Conservation (phyloP, 768 basidiomycete genomes). For the Xerocomus spinulosus region DNA sequence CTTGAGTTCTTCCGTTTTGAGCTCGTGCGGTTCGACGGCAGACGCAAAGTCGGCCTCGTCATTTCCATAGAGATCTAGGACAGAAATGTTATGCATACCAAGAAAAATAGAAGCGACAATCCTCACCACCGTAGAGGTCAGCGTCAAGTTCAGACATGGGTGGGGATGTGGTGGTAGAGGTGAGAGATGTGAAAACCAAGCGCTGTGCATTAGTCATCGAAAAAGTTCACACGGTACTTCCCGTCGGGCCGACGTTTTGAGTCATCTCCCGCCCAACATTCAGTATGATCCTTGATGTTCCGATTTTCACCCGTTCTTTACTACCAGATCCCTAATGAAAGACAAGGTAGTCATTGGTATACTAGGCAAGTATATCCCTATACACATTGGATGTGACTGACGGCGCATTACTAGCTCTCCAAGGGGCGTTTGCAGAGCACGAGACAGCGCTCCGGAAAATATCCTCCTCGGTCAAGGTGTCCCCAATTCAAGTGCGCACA, state of each 20-base stretch:
- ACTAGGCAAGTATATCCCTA: constrained; percentile 38
- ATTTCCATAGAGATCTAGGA: constrained; percentile 61
- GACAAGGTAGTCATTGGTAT: constrained; percentile 41
- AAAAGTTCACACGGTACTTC: constrained; percentile 20
- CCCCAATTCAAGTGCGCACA: constrained; percentile 61
- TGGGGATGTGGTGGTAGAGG: constrained; percentile 32
- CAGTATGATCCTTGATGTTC: constrained; percentile 1
- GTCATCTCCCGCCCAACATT: no score
- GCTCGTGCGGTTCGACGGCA: constrained; percentile 37
- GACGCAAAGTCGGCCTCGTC: constrained; percentile 59
- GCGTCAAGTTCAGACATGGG: constrained; percentile 80
- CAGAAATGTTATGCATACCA: neutral
- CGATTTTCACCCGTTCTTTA: neutral
- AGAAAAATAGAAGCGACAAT: neutral
- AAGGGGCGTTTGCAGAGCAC: constrained; percentile 92
- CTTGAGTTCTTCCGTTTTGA: constrained; percentile 25
- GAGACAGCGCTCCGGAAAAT: constrained; percentile 61
- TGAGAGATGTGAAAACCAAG: constrained; percentile 27
- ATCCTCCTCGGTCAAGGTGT: constrained; percentile 41
- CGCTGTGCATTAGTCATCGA: constrained; percentile 26
- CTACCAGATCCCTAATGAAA: constrained; percentile 7
- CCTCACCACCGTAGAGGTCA: constrained; percentile 83
- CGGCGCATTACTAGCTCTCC: constrained; percentile 57
- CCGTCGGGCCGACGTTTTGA: constrained; percentile 15
- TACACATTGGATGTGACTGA: neutral